Evolutionary conservation across 768 basidiomycete species (phyloP), one percentile per base, ranked within the genome.

Genomic region (Naematelia encephala): DNA sequence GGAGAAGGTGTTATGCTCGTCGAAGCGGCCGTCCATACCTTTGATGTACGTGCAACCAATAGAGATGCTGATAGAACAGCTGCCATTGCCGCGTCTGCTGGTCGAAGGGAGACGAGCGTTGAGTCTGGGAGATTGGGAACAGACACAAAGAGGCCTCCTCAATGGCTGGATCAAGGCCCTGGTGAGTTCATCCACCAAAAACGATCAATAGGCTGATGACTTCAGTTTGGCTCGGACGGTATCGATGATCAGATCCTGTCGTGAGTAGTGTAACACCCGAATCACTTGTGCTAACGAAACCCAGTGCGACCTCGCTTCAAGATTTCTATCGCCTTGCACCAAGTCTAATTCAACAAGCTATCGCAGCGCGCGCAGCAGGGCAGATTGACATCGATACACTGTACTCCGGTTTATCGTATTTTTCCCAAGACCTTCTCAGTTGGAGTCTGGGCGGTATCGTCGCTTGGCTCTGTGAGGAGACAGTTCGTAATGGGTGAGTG

Each of bases 371-470:
- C 10, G 59, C 73, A 4, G 59, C 68, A 0, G 74, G 74, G 21
- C 66, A 73, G 2, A 75, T 80, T 39, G 78, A 78, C 49, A 60
- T 69, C 21, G 78, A 79, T 28, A 76, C 69, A 1, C 70, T 80
- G 2, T 68, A 73, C 44, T 69, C 72, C 23, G 79, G 78, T 0
- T 61, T 79, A 5, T 77, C 76, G 1, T 80, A 79, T 62, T 80
- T 79, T 60, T 69, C 73, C 1, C 79, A 79, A 57, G 76, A 79
- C 12, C 62, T 80, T 1, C 63, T 80, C 5, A 78, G 76, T 59
- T 80, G 78, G 73, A 75, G 75, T 22, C 57, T 78, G 21, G 76
- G 73, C 0, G 79, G 79, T 1, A 73, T 79, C 23, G 48, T 79
- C 2, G 50, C 48, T 0, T 80, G 77, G 76, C 63, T 79, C 11